Evolutionary conservation across 1,284 basidiomycete species (phyloP).

Genomic region (Cryptococcus wingfieldii): DNA sequence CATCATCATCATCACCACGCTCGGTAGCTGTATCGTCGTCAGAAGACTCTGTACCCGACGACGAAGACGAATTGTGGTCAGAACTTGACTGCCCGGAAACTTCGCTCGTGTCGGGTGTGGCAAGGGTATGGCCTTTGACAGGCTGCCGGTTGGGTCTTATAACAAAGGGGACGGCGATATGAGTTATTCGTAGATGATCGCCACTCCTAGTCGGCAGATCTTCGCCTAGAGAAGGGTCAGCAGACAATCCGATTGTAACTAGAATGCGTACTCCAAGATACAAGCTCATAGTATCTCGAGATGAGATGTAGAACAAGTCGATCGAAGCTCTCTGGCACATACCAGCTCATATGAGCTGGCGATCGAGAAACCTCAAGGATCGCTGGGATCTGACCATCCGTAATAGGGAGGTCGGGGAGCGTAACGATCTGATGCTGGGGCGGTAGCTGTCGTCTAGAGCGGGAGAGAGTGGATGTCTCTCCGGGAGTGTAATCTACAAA

Average conservation of each 20-base stretch:
- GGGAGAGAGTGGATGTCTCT: background rate
- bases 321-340: constrained; percentile 42
- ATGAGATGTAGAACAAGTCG: constrained; percentile 45
- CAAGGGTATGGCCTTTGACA: constrained; percentile 15
- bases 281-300: constrained; percentile 44
- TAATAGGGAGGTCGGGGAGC: constrained; percentile 25
- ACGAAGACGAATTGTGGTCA: constrained; percentile 5
- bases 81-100: constrained; percentile 28
- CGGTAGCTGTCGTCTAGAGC: constrained; percentile 22
- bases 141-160: constrained; percentile 15
- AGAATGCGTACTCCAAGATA: constrained; percentile 43
- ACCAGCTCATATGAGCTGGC: constrained; percentile 44
- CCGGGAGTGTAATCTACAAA: constrained; percentile 14
- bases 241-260: background rate
- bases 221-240: constrained; percentile 20
- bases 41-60: constrained; percentile 14
- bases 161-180: constrained; percentile 40
- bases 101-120: constrained; percentile 44
- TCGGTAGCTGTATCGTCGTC: constrained; percentile 26
- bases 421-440: constrained; percentile 19
- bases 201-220: constrained; percentile 17
- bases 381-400: constrained; percentile 16
- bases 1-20: constrained; percentile 20
- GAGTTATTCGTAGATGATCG: constrained; percentile 37
- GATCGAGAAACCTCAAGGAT: constrained; percentile 43